Conservation (phyloP, 1,284 basidiomycete genomes). For the Ganoderma resinaceum region DNA sequence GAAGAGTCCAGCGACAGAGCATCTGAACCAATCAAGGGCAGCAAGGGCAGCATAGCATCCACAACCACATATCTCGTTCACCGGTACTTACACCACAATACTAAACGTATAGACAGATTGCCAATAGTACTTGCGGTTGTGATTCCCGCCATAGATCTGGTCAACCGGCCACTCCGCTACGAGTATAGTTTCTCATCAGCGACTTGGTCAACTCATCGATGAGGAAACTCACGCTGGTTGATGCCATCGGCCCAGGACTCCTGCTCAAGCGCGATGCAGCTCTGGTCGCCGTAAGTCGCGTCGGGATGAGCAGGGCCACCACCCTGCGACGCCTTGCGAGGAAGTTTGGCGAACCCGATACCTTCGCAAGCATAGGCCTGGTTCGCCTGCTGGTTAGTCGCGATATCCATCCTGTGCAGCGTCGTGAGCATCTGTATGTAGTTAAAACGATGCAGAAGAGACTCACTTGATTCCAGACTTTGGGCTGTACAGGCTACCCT, state of each 20-base stretch:
- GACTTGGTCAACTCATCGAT: neutral
- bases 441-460: neutral
- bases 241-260: slow-evolving; percentile 4
- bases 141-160: slow-evolving; percentile 4
- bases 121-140: slow-evolving; percentile 5
- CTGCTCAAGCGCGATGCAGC: slow-evolving; percentile 4
- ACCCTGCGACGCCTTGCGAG: slow-evolving; percentile 6
- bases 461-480: slow-evolving; percentile 1
- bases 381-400: slow-evolving; percentile 7
- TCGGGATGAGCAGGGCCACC: slow-evolving; percentile 1
- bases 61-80: neutral
- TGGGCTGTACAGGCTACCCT: neutral
- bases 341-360: neutral
- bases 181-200: neutral
- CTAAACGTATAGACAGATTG: slow-evolving; percentile 4
- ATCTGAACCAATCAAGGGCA: neutral
- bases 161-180: slow-evolving; percentile 5
- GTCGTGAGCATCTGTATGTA: neutral
- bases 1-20: neutral
- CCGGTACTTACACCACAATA: neutral
- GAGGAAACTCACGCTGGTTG: neutral
- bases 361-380: slow-evolving; percentile 1
- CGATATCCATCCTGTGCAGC: neutral
- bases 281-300: slow-evolving; percentile 2
- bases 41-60: neutral